A percentile compares a stretch with the other conserved stretches of the same genome.
These are phyloP conservation scores for Thalassiosira ordinaria DNA, from an alignment of 352 stramenopile genomes.

Conservation along the genomic window DNA sequence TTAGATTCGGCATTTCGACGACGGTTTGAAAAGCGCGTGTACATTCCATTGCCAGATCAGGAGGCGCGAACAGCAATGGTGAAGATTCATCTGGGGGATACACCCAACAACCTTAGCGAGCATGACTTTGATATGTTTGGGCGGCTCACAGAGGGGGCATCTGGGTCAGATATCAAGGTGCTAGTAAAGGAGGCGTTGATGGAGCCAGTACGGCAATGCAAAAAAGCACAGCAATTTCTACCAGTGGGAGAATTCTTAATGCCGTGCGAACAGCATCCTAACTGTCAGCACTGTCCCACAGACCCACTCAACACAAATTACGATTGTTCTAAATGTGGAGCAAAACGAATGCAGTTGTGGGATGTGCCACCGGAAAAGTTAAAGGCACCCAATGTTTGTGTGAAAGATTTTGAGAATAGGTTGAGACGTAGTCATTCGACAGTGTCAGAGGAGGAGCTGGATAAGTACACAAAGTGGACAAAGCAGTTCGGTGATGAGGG, in stretches of 20 bases:
- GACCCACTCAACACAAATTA: slow-evolving; percentile 74
- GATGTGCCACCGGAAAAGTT: slow-evolving; percentile 87
- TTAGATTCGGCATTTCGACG: slow-evolving; percentile 90
- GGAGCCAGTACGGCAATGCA: slow-evolving; percentile 94
- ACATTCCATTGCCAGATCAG: slow-evolving; percentile 95
- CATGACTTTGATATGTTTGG: slow-evolving; percentile 93
- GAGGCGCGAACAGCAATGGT: slow-evolving; percentile 93
- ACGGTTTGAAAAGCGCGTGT: slow-evolving; percentile 98
- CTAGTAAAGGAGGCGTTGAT: slow-evolving; percentile 96
- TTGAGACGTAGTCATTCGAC: slow-evolving; percentile 93
- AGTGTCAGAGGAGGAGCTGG: slow-evolving; percentile 96
- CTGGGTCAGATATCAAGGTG: slow-evolving; percentile 95
- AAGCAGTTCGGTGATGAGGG: slow-evolving; percentile 99
- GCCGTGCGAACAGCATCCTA: slow-evolving; percentile 84
- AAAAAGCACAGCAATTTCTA: slow-evolving; percentile 92
- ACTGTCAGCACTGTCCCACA: slow-evolving; percentile 79
- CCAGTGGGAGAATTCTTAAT: slow-evolving; percentile 66
- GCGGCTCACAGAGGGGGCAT: slow-evolving; percentile 93
- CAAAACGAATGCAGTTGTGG: slow-evolving; percentile 86
- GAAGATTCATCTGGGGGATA: slow-evolving; percentile 97
- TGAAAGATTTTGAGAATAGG: slow-evolving; percentile 96
- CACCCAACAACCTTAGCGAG: slow-evolving; percentile 92
- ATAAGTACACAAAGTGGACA: slow-evolving; percentile 98
- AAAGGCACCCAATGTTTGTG: slow-evolving; percentile 85
- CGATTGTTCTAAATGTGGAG: slow-evolving; percentile 81